A percentile compares a stretch with the other conserved stretches of the same genome.
These are phyloP conservation scores for Neurospora sublineolata DNA, from an alignment of 495 filamentous ascomycete species.

Conservation along the genomic window DNA sequence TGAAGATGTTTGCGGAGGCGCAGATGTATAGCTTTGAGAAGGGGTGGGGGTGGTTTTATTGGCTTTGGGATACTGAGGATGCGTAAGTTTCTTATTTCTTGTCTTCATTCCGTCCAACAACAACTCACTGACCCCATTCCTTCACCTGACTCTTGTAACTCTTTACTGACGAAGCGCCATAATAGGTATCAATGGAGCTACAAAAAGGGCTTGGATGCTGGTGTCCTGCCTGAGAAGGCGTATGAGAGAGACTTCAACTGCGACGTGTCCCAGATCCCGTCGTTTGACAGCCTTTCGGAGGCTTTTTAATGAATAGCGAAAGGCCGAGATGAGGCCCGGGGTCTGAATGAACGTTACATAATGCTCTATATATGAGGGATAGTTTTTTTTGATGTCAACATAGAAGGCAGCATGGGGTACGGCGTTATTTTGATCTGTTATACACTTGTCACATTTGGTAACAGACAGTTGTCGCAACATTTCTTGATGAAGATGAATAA, in stretches of 20 bases:
- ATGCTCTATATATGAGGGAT: not conserved
- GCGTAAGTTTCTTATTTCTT: conserved; percentile 16
- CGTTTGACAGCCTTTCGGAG: conserved; percentile 58
- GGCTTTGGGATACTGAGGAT: conserved; percentile 57
- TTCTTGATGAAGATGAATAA: too few relatives aligned
- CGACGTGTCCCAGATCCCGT: conserved; percentile 48
- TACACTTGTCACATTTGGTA: not conserved
- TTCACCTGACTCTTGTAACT: not conserved
- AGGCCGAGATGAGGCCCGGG: not conserved
- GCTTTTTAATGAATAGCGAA: conserved; percentile 40
- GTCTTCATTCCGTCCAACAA: not conserved
- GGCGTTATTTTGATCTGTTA: not conserved
- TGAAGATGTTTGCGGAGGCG: conserved; percentile 83
- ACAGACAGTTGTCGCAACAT: not conserved
- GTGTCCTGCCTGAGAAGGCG: conserved; percentile 70
- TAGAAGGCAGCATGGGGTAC: not conserved
- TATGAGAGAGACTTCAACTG: conserved; percentile 71
- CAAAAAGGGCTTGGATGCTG: conserved; percentile 68
- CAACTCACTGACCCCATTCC: not conserved
- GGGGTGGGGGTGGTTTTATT: conserved; percentile 96
- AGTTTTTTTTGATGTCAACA: not conserved
- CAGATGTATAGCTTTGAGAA: conserved; percentile 90
- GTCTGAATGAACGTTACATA: not conserved
- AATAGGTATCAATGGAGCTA: conserved; percentile 88
- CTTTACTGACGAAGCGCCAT: conserved; percentile 42